These are phyloP conservation scores for Nakazawaea peltata DNA, from an alignment of 805 yeast genomes.

Conservation along the genomic window DNA sequence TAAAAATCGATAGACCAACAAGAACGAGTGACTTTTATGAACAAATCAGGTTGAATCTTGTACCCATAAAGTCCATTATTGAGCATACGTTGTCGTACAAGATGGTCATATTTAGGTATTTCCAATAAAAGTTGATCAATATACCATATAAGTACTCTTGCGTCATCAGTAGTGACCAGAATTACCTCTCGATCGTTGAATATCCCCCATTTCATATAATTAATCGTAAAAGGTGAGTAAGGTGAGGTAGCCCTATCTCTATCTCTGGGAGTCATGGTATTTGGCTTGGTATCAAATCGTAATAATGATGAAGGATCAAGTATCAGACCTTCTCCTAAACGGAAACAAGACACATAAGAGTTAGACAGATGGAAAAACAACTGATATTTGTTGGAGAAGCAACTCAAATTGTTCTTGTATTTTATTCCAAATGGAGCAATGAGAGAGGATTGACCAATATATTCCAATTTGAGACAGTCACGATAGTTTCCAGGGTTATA, in stretches of 20 bases:
- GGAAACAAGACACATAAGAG: constrained; percentile 26
- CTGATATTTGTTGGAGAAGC: constrained; percentile 14
- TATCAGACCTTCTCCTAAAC: not conserved
- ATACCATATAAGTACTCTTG: constrained; percentile 33
- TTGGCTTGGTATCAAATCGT: constrained; percentile 25
- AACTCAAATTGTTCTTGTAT: constrained; percentile 33
- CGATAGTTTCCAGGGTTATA: constrained; percentile 3
- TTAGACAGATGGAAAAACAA: constrained; percentile 24
- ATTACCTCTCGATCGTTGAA: constrained; percentile 35
- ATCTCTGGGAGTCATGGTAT: constrained; percentile 25
- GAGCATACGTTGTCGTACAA: not conserved
- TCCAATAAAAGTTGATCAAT: constrained; percentile 21
- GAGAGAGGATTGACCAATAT: constrained; percentile 18
- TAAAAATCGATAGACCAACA: constrained; percentile 57
- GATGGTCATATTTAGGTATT: constrained; percentile 1
- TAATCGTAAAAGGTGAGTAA: constrained; percentile 47
- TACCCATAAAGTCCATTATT: constrained; percentile 10
- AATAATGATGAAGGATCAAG: not conserved
- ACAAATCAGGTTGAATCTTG: constrained; percentile 15
- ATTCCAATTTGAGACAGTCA: constrained; percentile 21
- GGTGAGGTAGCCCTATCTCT: constrained; percentile 42
- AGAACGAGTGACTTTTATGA: constrained; percentile 32
- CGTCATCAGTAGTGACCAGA: constrained; percentile 48
- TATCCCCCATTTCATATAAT: constrained; percentile 32
- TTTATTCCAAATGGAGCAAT: constrained; percentile 22